Base-by-base conservation (phyloP, 2,329 filamentous ascomycete species). In the Sporothrix brunneoviolacea region DNA sequence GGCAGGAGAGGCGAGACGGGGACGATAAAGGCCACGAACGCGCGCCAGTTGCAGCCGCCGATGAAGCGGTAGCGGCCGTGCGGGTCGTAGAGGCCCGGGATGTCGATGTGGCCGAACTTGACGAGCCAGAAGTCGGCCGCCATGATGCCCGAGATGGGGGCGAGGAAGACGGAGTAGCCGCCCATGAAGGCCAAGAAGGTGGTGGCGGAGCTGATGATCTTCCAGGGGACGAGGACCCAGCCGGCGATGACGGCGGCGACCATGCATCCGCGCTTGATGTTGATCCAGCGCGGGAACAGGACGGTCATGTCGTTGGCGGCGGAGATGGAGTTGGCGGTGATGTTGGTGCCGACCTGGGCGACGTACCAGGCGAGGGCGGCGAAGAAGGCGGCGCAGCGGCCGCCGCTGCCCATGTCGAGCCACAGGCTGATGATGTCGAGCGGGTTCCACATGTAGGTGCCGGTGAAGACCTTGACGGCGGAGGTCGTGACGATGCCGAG, bases 101-200 rank as follows among this genome's bases (percentile, higher is more conserved):
- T 63, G 54, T 73, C 68, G 52, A 68, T 62, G 27, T 64, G 61
- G 30, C 62, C 57, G 35, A 61, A 59, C 53, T 70, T 68, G 53
- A 67, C 57, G 27, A 68, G 50, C 64, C 63, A 68, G 55, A 62
- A 74, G 54, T 74, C 70, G 30, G 62, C 60, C n/a, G 62, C 61
- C 33, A 72, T 63, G 41, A 71, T 65, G 35, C 66, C 70, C 6
- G 69, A 62, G 30, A 74, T 68, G 12, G 71, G 70, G 1, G 62
- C 66, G 54, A 70, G 61, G 57, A 69, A 67, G 36, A 67, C 55
- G 10, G 52, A 69, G 61, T 84, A 82, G 0, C 81, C 82, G 38
- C 75, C 72, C 75, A 88, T 83, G 65, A 86, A 87, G 38, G 76
- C 73, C 4, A 84, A 65, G 57, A 85, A 79, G 1, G 74, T 79